Percentiles rank a stretch among this genome's conserved stretches.
These are phyloP conservation scores for Mrakiaceae sp. DNA, from an alignment of 1,284 basidiomycete genomes.

Conservation along the genomic window DNA sequence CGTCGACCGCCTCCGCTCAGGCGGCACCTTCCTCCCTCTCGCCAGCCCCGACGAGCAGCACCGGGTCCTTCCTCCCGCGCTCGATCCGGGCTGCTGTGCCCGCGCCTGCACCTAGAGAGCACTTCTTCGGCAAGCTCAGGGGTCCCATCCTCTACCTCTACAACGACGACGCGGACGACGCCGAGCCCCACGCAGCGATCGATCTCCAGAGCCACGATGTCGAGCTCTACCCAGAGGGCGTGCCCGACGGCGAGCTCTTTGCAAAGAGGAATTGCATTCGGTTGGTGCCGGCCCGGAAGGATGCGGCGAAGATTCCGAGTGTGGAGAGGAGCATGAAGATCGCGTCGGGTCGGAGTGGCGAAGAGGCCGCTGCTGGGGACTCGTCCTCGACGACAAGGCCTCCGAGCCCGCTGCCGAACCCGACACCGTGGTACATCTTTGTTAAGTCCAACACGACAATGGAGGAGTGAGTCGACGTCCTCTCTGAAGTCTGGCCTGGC, in stretches of 20 bases:
- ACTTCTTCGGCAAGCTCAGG: slow-evolving; percentile 80
- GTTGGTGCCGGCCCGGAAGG: slow-evolving; percentile 45
- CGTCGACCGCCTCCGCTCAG: background rate
- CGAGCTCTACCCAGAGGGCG: slow-evolving; percentile 36
- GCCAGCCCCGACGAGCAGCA: background rate
- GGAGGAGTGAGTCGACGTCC: slow-evolving; percentile 35
- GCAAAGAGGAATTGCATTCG: slow-evolving; percentile 77
- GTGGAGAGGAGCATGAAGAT: slow-evolving; percentile 44
- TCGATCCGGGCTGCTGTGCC: too few species aligned
- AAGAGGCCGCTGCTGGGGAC: slow-evolving; percentile 26
- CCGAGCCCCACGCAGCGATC: slow-evolving; percentile 66
- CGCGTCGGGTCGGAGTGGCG: slow-evolving; percentile 27
- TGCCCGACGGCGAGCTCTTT: slow-evolving; percentile 74
- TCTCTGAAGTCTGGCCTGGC: background rate
- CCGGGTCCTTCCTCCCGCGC: slow-evolving; percentile 8
- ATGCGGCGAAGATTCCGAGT: slow-evolving; percentile 23
- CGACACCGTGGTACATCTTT: slow-evolving; percentile 79
- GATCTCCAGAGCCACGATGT: slow-evolving; percentile 62
- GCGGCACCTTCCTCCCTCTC: background rate
- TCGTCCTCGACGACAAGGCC: slow-evolving; percentile 17
- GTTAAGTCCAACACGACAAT: slow-evolving; percentile 69
- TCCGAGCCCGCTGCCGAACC: slow-evolving; percentile 24
- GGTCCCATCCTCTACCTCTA: slow-evolving; percentile 80
- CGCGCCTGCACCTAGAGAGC: slow-evolving; percentile 39
- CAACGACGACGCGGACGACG: slow-evolving; percentile 74